A percentile compares a stretch with the other conserved stretches of the same genome.
These are phyloP conservation scores for Priceomyces fermenticarens DNA, from an alignment of 805 yeast genomes.

Conservation along the genomic window DNA sequence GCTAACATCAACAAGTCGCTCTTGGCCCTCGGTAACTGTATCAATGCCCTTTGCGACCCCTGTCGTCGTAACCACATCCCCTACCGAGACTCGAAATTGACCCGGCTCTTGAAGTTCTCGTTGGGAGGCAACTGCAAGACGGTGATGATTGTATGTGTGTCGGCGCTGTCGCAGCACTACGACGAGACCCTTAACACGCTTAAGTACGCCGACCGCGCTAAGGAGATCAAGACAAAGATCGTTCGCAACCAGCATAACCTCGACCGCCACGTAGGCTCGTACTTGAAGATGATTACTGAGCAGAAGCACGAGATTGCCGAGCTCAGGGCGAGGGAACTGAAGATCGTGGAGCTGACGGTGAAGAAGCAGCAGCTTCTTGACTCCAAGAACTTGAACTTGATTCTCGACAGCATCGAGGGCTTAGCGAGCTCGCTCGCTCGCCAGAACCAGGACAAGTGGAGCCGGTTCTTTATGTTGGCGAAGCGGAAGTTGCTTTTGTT, in stretches of 20 bases:
- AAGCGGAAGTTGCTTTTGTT: conserved; percentile 45
- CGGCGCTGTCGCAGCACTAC: conserved; percentile 83
- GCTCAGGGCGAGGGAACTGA: conserved; percentile 52
- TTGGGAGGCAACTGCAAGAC: conserved; percentile 94
- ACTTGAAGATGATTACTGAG: conserved; percentile 78
- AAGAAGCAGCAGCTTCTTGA: conserved; percentile 30
- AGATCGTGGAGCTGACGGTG: conserved; percentile 37
- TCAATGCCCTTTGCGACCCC: conserved; percentile 82
- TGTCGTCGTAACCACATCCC: conserved; percentile 74
- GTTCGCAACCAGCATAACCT: conserved; percentile 70
- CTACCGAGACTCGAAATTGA: conserved; percentile 85
- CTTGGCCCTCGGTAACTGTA: conserved; percentile 89
- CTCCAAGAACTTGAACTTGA: conserved; percentile 36
- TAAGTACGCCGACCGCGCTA: conserved; percentile 89
- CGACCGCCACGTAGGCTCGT: conserved; percentile 81
- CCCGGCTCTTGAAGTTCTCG: conserved; percentile 82
- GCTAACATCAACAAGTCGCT: conserved; percentile 90
- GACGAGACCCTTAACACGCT: conserved; percentile 92
- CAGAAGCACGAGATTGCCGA: conserved; percentile 74
- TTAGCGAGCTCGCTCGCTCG: conserved; percentile 40
- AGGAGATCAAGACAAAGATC: conserved; percentile 80
- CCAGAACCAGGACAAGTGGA: conserved; percentile 44
- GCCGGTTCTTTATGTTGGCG: conserved; percentile 41
- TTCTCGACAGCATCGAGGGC: conserved; percentile 41
- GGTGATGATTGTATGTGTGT: conserved; percentile 91